Evolutionary conservation across 176 grass and related monocot species (phyloP).

Genomic region (Panicum miliaceum): DNA sequence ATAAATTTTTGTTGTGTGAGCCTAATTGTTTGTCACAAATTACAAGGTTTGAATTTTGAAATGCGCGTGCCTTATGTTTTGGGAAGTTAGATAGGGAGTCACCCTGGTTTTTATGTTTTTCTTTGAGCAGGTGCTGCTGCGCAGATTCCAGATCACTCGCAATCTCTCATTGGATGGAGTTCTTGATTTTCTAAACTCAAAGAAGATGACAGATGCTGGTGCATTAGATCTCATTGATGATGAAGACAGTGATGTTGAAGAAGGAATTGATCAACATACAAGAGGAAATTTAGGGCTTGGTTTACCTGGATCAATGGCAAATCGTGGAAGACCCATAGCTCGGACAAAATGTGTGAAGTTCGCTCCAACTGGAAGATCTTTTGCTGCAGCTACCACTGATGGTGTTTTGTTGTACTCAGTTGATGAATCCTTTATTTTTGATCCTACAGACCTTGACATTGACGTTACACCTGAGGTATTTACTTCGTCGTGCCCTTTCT

Average conservation of each 20-base stretch:
- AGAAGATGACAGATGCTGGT: constrained; percentile 93
- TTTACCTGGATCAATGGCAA: constrained; percentile 80
- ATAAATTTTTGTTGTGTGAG: background rate
- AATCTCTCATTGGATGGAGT: constrained; percentile 97
- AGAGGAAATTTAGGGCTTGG: constrained; percentile 57
- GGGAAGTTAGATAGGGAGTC: background rate
- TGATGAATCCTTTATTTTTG: constrained; percentile 90
- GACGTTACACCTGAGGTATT: constrained; percentile 96
- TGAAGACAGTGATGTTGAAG: constrained; percentile 79
- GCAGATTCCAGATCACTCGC: constrained; percentile 93
- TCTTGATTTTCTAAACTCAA: constrained; percentile 98
- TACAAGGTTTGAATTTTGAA: background rate
- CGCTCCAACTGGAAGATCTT: constrained; percentile 93
- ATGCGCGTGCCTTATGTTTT: background rate
- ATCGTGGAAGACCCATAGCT: constrained; percentile 77
- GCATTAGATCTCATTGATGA: constrained; percentile 94
- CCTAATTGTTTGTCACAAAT: background rate
- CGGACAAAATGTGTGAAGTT: constrained; percentile 88
- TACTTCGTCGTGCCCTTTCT: background rate
- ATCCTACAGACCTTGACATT: constrained; percentile 92
- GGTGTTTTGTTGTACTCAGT: constrained; percentile 91
- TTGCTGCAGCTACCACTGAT: constrained; percentile 93
- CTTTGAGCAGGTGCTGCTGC: constrained; percentile 71
- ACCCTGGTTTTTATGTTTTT: constrained; percentile 24
- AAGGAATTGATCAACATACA: constrained; percentile 78